Conservation (phyloP, 2,329 filamentous ascomycete genomes). For the Penicillium sp. region DNA sequence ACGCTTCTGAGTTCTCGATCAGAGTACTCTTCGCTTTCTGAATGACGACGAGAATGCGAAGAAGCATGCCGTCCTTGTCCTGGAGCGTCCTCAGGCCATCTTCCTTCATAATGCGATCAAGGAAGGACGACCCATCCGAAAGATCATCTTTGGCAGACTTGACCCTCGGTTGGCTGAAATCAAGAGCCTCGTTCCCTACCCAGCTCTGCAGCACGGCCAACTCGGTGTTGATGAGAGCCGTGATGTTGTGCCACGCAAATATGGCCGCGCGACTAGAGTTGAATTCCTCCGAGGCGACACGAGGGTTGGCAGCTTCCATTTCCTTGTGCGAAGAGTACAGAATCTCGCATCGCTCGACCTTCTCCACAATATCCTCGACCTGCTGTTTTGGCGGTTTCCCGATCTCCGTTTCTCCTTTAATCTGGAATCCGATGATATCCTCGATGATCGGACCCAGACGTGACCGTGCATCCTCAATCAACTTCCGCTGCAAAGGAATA, state of each 20-base stretch:
- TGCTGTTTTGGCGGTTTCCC: constrained; percentile 85
- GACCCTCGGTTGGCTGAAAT: constrained; percentile 75
- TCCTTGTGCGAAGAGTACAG: constrained; percentile 79
- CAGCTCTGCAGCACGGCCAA: constrained; percentile 87
- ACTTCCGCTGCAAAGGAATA: constrained; percentile 76
- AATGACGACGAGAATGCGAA: constrained; percentile 80
- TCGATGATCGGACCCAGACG: constrained; percentile 74
- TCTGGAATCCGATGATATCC: constrained; percentile 86
- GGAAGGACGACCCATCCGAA: constrained; percentile 85
- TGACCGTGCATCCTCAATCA: constrained; percentile 79
- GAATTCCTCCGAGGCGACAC: constrained; percentile 73
- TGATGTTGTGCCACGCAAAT: constrained; percentile 95
- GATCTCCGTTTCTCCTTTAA: constrained; percentile 88
- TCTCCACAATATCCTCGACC: constrained; percentile 81
- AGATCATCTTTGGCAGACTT: constrained; percentile 69
- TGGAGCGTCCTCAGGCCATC: constrained; percentile 91
- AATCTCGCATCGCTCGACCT: constrained; percentile 84
- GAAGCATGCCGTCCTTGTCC: constrained; percentile 76
- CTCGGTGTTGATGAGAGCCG: constrained; percentile 92
- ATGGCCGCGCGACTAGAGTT: constrained; percentile 82
- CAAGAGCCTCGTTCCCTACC: constrained; percentile 94
- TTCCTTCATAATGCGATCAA: constrained; percentile 92
- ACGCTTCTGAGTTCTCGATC: constrained; percentile 79
- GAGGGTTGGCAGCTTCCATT: constrained; percentile 70
- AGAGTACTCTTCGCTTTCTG: constrained; percentile 89